Evolutionary conservation across 371 early-diverging fungal genomes (phyloP), one percentile per base, ranked within the genome.

Genomic region (Mucor irregularis): DNA sequence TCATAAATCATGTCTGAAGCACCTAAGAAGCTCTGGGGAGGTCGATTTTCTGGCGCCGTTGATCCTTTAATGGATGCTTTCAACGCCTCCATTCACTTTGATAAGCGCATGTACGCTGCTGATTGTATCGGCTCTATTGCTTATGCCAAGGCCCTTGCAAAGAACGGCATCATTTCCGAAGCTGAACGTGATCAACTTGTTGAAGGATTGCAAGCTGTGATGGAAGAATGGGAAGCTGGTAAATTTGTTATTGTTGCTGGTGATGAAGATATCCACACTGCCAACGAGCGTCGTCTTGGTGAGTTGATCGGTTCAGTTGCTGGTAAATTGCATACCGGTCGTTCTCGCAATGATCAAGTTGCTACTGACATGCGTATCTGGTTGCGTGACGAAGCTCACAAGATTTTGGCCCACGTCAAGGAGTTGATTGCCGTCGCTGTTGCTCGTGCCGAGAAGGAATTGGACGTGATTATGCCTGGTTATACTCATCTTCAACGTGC

Each of bases 401-500:
- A 76, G 63, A 60, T 96, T 30, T 61, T 84, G 6, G 73, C 58
- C 1, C 75, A 83, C 39, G 65, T 96, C 43, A 88, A 89, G 64
- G 87, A 89, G 50, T 67, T 96, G 30, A 87, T 98, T 24, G 71
- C 70, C 3, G 84, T 85, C 3, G 76, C 84, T 26, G 88, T 92
- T 1, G 71, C 76, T 25, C 84, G 96, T 22, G 96, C 97, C 7
- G 89, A 89, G 58, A 71, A 68, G 43, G 97, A 98, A 62, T 76
- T 94, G 11, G 93, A 96, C 69, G 88, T 93, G 7, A 62, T 98
- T 53, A 90, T 98, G 90, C 98, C 98, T 26, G 98, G 98, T 1
- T 98, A 97, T 78, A 98, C 98, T 10, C 98, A 98, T 73, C 64
- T 98, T 66, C 98, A 96, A 86, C 82, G 96, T n/a, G 98, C 97